Evolutionary conservation across 345 rosid genomes (phyloP), one percentile per base, ranked within the genome.

Genomic region (Populus euphratica): DNA sequence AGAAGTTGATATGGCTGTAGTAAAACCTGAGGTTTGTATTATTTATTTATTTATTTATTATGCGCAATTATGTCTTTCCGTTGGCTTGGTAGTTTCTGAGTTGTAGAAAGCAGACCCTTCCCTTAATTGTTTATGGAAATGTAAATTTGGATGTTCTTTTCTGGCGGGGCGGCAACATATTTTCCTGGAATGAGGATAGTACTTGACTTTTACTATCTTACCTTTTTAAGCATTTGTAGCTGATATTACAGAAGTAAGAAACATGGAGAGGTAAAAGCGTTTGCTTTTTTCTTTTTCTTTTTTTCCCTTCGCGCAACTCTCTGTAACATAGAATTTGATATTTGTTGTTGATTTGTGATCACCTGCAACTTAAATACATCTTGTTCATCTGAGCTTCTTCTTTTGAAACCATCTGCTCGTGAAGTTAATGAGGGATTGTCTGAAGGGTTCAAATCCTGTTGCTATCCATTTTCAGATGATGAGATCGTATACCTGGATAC

Each of bases 401-500:
- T 59, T 41, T 41, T 56, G 63, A 9, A 47, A 47, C 50, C 5
- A 47, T 41, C 47, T 41, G 47, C 12, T 2, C 2, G 14, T 11
- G 47, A 41, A 41, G 14, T 41, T 59, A 59, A n/a, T 59, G 63
- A 59, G 16, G 63, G n/a, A n/a, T 59, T 59, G 11, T 23, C 25
- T 23, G 12, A 59, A 59, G 21, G 41, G 8, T 23, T 67, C 70
- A 36, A 66, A 29, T 36, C 13, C 20, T 67, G 39, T 20, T 36
- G 47, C 41, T 38, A n/a, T 68, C 70, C 4, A 20, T 77, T 61
- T 29, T 59, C 79, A 81, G 81, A 77, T 81, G 78, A 81, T 81
- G 83, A 81, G 77, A 63, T 73, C 81, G 21, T 81, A 73, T 63
- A 69, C 73, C 67, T 81, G 83, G 84, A 80, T 81, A 14, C 80